Evolutionary conservation across 2,329 filamentous ascomycete genomes (phyloP), one percentile per base, ranked within the genome.

Genomic region (Basipetospora chlamydospora): DNA sequence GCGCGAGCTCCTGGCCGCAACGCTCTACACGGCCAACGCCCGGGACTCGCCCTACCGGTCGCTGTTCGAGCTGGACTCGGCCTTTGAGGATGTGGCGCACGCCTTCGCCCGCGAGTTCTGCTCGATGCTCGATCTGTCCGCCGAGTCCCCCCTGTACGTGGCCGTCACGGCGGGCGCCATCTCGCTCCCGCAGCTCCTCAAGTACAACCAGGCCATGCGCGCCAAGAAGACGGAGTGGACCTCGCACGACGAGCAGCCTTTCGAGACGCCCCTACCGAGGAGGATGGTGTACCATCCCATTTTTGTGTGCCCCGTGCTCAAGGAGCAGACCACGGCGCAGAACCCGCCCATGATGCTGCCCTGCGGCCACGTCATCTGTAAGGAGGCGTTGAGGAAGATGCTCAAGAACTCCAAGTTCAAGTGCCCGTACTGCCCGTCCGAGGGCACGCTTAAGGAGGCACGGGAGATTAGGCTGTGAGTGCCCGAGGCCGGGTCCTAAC

Each of bases 311-410:
- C 90, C 90, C 0, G 90, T 98, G 5, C 87, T 80, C 49, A 96
- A 96, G 56, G 90, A 95, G 53, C 90, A 98, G 57, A 86, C 82
- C 0, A 98, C 88, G 0, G 86, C 93, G 49, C 61, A 69, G 17
- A 98, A 98, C 54, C 90, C 90, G 9, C 86, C 90, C 2, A 92
- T 96, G 81, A 90, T 95, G 73, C 77, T 98, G 51, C 82, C 84
- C 0, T 98, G 90, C 51, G 88, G 90, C 5, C 90, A 98, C 59
- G 88, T 95, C 36, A 78, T 98, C 41, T 87, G 86, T 13, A 72
- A 77, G 44, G 87, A 95, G 50, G 86, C 80, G 23, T 61, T 98
- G 35, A 73, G 80, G 41, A 77, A 77, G 50, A 66, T 96, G 28
- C 77, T 77, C 38, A 93, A 92, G 58, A 79, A 80, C 1, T 70